A percentile compares a stretch with the other conserved stretches of the same genome.
phyloP scores from a whole-genome alignment of 345 rosid genomes.

The Salix viminalis region DNA sequence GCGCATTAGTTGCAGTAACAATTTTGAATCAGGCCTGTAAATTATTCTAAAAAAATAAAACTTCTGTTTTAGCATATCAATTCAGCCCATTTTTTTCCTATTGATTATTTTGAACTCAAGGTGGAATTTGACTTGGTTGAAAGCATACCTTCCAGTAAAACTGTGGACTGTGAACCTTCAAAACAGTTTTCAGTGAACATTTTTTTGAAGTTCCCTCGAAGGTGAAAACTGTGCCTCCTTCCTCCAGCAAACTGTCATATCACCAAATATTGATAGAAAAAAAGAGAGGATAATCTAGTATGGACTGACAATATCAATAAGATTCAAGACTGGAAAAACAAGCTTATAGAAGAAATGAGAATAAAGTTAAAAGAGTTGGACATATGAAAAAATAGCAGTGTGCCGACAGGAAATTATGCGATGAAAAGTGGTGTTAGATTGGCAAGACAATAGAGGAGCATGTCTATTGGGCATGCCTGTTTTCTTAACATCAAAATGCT shows the following conservation, averaged over 20 bases:
- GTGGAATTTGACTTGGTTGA: background rate
- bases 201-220: conserved; percentile 44
- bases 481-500: background rate
- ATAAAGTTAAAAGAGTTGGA: background rate
- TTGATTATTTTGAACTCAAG: background rate
- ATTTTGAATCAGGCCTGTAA: background rate
- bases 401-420: background rate
- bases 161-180: conserved; percentile 62
- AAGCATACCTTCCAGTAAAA: conserved; percentile 81
- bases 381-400: background rate
- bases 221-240: conserved; percentile 65
- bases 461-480: no score
- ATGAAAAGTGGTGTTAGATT: no score
- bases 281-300: background rate
- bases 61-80: background rate
- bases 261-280: background rate
- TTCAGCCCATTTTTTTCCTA: background rate
- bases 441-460: no score
- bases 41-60: background rate
- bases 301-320: background rate
- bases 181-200: conserved; percentile 40
- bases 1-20: conserved; percentile 2
- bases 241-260: conserved; percentile 52
- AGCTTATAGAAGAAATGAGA: background rate
- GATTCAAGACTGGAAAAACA: background rate